phyloP scores from a whole-genome alignment of 352 stramenopile genomes.

The Pythium sp. region DNA sequence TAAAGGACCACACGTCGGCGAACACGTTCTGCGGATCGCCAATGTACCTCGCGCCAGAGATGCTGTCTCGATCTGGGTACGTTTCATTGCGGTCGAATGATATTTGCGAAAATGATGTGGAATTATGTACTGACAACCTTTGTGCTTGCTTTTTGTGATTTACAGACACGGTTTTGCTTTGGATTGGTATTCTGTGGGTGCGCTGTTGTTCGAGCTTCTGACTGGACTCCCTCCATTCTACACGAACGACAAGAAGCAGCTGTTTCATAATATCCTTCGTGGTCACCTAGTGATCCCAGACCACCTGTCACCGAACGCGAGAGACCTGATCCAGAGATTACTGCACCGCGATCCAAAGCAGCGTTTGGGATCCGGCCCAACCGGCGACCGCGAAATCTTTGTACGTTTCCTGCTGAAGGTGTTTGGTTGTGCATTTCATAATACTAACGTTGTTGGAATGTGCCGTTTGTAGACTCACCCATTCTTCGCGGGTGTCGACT shows the following conservation, averaged over 20 bases:
- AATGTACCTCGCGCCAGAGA: slow-evolving; percentile 84
- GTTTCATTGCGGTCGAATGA: slow-evolving; percentile 2
- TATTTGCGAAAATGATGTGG: too few species aligned
- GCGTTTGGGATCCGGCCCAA: slow-evolving; percentile 67
- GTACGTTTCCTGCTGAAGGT: slow-evolving; percentile 30
- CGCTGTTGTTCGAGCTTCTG: slow-evolving; percentile 75
- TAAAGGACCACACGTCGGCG: slow-evolving; percentile 82
- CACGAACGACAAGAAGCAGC: slow-evolving; percentile 87
- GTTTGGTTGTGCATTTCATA: neutral
- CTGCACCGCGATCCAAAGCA: slow-evolving; percentile 81
- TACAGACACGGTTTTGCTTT: slow-evolving; percentile 68
- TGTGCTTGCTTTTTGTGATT: too few species aligned
- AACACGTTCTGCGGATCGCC: slow-evolving; percentile 87
- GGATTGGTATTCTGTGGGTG: slow-evolving; percentile 85
- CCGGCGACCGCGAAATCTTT: slow-evolving; percentile 81
- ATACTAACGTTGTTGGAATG: neutral
- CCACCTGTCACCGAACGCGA: slow-evolving; percentile 70
- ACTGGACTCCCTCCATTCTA: slow-evolving; percentile 86
- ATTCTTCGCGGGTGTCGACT: slow-evolving; percentile 87
- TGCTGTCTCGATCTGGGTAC: slow-evolving; percentile 70
- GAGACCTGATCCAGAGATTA: slow-evolving; percentile 77
- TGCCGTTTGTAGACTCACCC: slow-evolving; percentile 38
- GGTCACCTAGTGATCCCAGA: slow-evolving; percentile 79
- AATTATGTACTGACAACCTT: too few species aligned
- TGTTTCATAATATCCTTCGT: slow-evolving; percentile 90